These are phyloP conservation scores for Silene uniflora DNA, from an alignment of 148 eudicot genomes.

Conservation along the genomic window DNA sequence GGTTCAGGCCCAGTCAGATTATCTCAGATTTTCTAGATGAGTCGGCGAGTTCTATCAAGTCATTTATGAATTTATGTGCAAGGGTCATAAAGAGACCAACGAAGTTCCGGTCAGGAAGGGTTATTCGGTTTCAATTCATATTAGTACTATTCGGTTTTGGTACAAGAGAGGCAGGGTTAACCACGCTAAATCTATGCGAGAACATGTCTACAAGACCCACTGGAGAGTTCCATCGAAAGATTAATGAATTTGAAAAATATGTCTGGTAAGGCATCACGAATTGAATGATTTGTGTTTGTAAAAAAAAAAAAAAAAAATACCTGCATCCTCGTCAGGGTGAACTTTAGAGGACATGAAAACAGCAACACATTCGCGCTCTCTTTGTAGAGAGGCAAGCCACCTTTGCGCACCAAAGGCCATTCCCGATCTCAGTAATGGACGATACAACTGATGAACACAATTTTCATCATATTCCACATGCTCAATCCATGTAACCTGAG, in stretches of 20 bases:
- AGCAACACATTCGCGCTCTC: conserved; percentile 52
- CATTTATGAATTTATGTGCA: no score
- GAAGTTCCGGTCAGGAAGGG: no score
- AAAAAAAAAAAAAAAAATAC: conserved; percentile 30
- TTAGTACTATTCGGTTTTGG: no score
- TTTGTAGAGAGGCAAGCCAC: conserved; percentile 63
- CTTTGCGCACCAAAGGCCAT: conserved; percentile 71
- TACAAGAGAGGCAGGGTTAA: no score
- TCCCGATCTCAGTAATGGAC: conserved; percentile 62
- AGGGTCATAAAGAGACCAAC: no score
- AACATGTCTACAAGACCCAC: no score
- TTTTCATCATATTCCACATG: conserved; percentile 69
- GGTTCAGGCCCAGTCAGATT: no score
- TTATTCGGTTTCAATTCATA: no score
- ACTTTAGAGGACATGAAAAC: conserved; percentile 33
- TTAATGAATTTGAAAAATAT: neutral
- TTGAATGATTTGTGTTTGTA: no score
- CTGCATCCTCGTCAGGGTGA: conserved; percentile 36
- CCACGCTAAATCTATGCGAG: no score
- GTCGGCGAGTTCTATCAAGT: no score
- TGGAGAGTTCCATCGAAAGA: neutral
- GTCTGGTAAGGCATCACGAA: neutral
- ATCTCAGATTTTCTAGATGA: no score
- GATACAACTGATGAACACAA: conserved; percentile 43
- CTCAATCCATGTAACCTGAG: conserved; percentile 86